Conservation (phyloP, 495 filamentous ascomycete genomes). For the Bryoglossum gracile region DNA sequence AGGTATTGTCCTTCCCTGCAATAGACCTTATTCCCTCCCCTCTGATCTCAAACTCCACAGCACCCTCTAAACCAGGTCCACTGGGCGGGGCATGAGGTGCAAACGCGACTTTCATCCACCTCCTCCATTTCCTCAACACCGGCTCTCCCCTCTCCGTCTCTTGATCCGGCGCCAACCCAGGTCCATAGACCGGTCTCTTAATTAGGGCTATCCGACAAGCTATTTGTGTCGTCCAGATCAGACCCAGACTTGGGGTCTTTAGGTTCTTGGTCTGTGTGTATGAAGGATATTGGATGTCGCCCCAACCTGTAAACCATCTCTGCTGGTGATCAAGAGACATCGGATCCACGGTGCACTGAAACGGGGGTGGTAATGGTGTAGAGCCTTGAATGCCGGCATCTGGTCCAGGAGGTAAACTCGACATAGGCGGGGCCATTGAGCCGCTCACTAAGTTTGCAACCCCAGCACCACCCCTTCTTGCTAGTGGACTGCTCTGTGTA, state of each 20-base stretch:
- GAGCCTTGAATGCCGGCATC: no score
- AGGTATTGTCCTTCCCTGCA: slow-evolving; percentile 13
- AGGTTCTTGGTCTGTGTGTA: slow-evolving; percentile 27
- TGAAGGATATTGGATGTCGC: slow-evolving; percentile 44
- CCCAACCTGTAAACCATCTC: slow-evolving; percentile 93
- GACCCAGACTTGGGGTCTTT: slow-evolving; percentile 81
- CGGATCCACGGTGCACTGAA: slow-evolving; percentile 33
- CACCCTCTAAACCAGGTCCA: slow-evolving; percentile 34
- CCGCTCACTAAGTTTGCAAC: slow-evolving; percentile 1
- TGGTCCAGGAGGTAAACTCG: slow-evolving; percentile 1
- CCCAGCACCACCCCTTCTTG: slow-evolving; percentile 8
- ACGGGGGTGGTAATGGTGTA: slow-evolving; percentile 29
- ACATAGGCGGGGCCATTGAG: slow-evolving; percentile 2
- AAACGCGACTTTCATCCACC: slow-evolving; percentile 79
- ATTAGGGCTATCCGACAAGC: slow-evolving; percentile 72
- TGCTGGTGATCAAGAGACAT: slow-evolving; percentile 82
- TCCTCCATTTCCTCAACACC: slow-evolving; percentile 38
- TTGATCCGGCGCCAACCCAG: slow-evolving; percentile 23
- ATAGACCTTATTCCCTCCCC: slow-evolving; percentile 44
- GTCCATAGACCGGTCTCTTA: slow-evolving; percentile 46
- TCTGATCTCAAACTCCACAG: slow-evolving; percentile 50
- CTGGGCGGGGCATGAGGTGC: slow-evolving; percentile 53
- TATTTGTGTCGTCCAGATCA: slow-evolving; percentile 88
- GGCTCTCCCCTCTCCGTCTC: slow-evolving; percentile 26
- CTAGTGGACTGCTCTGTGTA: slow-evolving; percentile 20